Percentiles rank a stretch among this genome's conserved stretches.
Conservation (phyloP, 768 basidiomycete genomes). For the Rhizopogon rudus region DNA sequence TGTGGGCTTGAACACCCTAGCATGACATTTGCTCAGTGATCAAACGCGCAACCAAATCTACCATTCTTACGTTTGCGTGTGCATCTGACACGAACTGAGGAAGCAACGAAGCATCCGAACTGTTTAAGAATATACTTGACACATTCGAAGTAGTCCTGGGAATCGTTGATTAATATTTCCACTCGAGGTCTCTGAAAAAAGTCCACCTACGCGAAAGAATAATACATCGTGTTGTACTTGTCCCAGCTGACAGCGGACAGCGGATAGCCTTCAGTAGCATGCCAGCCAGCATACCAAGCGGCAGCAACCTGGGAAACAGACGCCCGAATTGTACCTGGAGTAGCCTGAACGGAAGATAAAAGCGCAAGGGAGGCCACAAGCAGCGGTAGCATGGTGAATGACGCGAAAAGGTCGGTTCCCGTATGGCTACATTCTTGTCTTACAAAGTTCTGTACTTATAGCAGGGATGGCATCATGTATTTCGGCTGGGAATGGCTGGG, state of each 20-base stretch:
- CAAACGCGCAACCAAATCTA: neutral
- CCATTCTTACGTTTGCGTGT: conserved; percentile 4
- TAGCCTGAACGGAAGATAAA: neutral
- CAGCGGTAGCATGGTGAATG: neutral
- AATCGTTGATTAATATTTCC: neutral
- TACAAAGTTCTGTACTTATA: neutral
- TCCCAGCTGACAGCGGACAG: conserved; percentile 41
- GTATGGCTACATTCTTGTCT: neutral
- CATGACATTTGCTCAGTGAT: neutral
- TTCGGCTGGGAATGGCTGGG: too few relatives aligned
- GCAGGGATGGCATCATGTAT: too few relatives aligned
- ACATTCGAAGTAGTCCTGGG: conserved; percentile 6
- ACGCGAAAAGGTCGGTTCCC: neutral
- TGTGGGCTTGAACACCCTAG: conserved; percentile 53
- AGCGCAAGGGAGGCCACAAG: neutral
- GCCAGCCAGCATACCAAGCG: conserved; percentile 4
- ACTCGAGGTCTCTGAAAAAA: neutral
- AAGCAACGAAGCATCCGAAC: neutral
- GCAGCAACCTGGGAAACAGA: neutral
- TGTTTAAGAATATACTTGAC: neutral
- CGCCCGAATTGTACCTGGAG: neutral
- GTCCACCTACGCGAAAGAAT: conserved; percentile 51
- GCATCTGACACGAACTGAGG: conserved; percentile 5
- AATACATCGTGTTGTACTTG: conserved; percentile 51
- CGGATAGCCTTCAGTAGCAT: conserved; percentile 30